phyloP scores from a whole-genome alignment of 75 land plant genomes.

The Pinus albicaulis region DNA sequence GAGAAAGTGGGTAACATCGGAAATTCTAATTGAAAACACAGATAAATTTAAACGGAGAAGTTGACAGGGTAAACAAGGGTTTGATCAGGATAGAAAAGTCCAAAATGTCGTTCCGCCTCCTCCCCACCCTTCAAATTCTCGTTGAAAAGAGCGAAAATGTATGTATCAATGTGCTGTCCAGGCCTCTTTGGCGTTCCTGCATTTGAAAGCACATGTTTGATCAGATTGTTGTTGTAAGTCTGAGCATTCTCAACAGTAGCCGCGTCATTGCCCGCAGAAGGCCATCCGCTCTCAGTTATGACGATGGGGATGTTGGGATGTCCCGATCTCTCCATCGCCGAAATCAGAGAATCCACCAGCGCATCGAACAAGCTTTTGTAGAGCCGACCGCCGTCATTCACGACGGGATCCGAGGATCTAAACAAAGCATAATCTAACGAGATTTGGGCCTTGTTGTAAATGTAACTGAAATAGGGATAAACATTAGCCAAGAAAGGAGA shows the following conservation, averaged over 20 bases:
- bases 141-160: conserved; percentile 83
- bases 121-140: conserved; percentile 78
- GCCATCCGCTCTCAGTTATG: conserved; percentile 90
- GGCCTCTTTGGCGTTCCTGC: conserved; percentile 86
- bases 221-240: conserved; percentile 78
- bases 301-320: too few relatives aligned
- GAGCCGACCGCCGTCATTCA: too few relatives aligned
- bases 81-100: conserved; percentile 75
- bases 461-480: conserved; percentile 42
- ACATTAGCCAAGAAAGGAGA: conserved; percentile 31
- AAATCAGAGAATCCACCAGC: too few relatives aligned
- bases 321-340: too few relatives aligned
- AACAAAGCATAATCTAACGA: conserved; percentile 35
- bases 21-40: too few relatives aligned
- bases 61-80: conserved; percentile 71
- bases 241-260: conserved; percentile 83
- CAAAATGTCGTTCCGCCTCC: conserved; percentile 79
- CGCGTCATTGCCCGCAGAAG: conserved; percentile 60
- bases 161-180: conserved; percentile 65
- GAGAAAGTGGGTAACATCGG: too few relatives aligned
- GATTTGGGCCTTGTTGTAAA: not conserved
- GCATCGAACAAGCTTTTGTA: too few relatives aligned
- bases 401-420: conserved; percentile 51
- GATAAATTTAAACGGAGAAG: not conserved
- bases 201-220: conserved; percentile 63